These are phyloP conservation scores for Durio zibethinus DNA, from an alignment of 345 rosid genomes.

Conservation along the genomic window DNA sequence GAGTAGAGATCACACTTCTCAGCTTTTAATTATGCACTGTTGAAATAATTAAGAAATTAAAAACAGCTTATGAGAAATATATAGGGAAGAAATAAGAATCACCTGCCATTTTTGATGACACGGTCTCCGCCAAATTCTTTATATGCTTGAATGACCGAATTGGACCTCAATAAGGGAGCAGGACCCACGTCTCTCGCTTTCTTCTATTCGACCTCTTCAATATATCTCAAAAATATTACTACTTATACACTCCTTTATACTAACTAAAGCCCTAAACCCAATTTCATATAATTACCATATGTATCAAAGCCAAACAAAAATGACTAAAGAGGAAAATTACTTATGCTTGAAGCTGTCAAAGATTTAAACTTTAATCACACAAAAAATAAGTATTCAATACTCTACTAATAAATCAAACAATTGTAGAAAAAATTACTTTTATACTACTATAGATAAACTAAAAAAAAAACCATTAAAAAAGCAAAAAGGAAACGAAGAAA, in stretches of 20 bases:
- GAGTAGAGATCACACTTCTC: background rate
- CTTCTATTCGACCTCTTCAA: constrained; percentile 17
- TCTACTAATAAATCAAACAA: no score
- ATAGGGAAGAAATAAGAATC: background rate
- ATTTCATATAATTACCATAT: no score
- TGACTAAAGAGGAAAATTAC: no score
- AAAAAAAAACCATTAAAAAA: no score
- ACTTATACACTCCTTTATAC: background rate
- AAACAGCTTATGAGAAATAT: background rate
- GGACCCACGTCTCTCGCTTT: constrained; percentile 58
- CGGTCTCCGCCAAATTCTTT: constrained; percentile 43
- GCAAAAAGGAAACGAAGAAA: background rate
- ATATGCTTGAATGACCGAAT: constrained; percentile 41
- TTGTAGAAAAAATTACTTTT: no score
- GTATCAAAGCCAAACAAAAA: no score
- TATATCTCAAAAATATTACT: background rate
- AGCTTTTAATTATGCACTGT: background rate
- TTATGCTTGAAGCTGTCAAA: no score
- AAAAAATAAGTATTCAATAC: no score
- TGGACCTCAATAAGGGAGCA: constrained; percentile 50
- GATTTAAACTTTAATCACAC: no score
- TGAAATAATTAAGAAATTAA: background rate
- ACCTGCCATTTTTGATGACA: constrained; percentile 40
- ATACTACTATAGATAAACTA: no score
- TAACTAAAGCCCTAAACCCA: constrained; percentile 22